Evolutionary conservation across 148 eudicot species (phyloP).

Genomic region (Heliamphora exappendiculata): DNA sequence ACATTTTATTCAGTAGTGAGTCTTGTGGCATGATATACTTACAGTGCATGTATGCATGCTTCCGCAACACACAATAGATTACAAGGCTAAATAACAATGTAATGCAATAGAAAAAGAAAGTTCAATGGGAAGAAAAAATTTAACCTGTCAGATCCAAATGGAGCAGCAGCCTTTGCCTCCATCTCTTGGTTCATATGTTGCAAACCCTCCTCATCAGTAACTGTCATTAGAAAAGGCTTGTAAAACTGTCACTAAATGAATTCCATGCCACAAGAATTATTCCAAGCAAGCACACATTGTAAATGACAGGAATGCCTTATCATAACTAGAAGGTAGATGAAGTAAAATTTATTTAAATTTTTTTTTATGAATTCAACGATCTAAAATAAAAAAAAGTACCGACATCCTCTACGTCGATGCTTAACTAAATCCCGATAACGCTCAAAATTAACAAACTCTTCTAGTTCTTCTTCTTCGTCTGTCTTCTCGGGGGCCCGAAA

Average conservation of each 20-base stretch:
- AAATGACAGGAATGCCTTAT: conserved; percentile 16
- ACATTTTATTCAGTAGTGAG: neutral
- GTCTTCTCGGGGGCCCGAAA: conserved; percentile 66
- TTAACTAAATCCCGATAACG: conserved; percentile 99
- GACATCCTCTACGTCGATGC: conserved; percentile 99
- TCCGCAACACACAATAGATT: neutral
- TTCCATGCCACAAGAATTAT: conserved; percentile 6
- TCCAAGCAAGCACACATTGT: conserved; percentile 16
- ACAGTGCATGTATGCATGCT: neutral
- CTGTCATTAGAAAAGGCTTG: conserved; percentile 43
- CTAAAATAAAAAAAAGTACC: conserved; percentile 85
- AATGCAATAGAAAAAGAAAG: neutral
- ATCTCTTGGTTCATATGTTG: conserved; percentile 88
- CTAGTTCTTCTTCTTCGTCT: conserved; percentile 90
- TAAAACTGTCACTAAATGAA: conserved; percentile 16
- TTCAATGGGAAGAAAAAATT: neutral
- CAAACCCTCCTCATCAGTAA: conserved; percentile 84
- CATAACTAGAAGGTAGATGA: neutral
- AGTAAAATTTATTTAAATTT: neutral
- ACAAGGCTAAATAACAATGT: neutral
- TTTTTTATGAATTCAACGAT: conserved; percentile 28
- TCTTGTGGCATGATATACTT: neutral
- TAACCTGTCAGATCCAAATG: conserved; percentile 70
- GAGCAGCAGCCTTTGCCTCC: conserved; percentile 76
- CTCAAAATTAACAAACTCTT: conserved; percentile 99